Percentiles rank a stretch among this genome's conserved stretches.
Conservation (phyloP, 257 asterid genomes). For the Ligustrum vulgare region DNA sequence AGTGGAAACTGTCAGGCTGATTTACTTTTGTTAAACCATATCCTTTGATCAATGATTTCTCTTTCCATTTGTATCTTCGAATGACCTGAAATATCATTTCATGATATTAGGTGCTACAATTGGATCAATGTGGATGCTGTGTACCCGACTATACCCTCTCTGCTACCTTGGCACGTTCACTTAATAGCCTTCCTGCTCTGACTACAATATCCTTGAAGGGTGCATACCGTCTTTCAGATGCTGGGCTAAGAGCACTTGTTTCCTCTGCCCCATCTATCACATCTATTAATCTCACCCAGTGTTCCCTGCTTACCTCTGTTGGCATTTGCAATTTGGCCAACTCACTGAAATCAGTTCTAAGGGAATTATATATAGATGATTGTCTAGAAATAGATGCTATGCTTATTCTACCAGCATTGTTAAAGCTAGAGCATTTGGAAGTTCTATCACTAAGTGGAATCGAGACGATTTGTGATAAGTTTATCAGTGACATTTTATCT, state of each 20-base stretch:
- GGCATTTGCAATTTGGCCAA: conserved; percentile 61
- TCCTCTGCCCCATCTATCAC: conserved; percentile 81
- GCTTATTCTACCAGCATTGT: conserved; percentile 68
- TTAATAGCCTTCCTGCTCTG: conserved; percentile 62
- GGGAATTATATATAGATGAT: conserved; percentile 73
- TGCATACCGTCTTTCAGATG: conserved; percentile 92
- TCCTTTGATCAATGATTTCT: neutral
- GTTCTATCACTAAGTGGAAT: conserved; percentile 79
- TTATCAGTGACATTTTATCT: conserved; percentile 45
- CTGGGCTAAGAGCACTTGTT: conserved; percentile 60
- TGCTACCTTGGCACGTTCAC: conserved; percentile 56
- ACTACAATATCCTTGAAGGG: conserved; percentile 72
- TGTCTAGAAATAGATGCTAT: conserved; percentile 69
- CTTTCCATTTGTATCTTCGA: conserved; percentile 13
- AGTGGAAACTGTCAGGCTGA: neutral
- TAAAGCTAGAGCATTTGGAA: conserved; percentile 69
- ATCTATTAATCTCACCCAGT: conserved; percentile 79
- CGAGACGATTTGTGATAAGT: conserved; percentile 66
- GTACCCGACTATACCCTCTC: conserved; percentile 62
- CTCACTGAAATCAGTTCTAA: conserved; percentile 59
- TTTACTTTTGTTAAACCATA: conserved; percentile 7
- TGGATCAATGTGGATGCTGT: conserved; percentile 79
- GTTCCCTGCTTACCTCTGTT: conserved; percentile 74
- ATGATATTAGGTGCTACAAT: conserved; percentile 75
- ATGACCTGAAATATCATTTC: conserved; percentile 25